Evolutionary conservation across 1,284 basidiomycete genomes (phyloP), one percentile per base, ranked within the genome.

Genomic region (Cutaneotrichosporon cavernicola): DNA sequence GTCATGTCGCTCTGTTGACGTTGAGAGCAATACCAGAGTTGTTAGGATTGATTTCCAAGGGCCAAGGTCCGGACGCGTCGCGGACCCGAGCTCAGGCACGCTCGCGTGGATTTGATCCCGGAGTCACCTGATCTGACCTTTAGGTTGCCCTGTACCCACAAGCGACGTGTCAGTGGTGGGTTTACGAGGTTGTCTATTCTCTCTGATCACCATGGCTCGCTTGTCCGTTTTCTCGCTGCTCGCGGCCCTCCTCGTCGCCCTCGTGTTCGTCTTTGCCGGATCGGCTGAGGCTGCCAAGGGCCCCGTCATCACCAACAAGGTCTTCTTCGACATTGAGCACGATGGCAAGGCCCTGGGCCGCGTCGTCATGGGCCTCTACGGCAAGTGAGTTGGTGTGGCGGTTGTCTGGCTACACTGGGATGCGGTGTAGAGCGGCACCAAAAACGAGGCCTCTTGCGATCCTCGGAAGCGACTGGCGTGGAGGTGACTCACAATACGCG

Each of bases 281-380:
- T 61, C 69, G 26, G 76, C 70, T 9, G 72, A 79, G 56, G 79
- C 80, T 6, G 69, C 75, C 62, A 81, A 81, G 68, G 78, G 80
- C 18, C 93, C 93, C 18, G 88, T 86, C 82, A 88, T 97, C 75
- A 95, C 93, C 58, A 83, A 91, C 86, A 92, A 90, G 82, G 76
- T 97, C 74, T 97, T 88, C 85, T 97, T 97, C 75, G 93, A 97
- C 81, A 89, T 97, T 67, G 88, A 90, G 73, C 92, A 96, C 81
- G 92, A 91, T 34, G 91, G 89, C 78, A 84, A 90, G 80, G 83
- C 87, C 57, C 66, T 97, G 40, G 94, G 94, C 65, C 87, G 92
- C 67, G 84, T 95, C 72, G 86, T 86, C 47, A 87, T 94, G 72
- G 92, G 91, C 73, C 86, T 96, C 53, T 94, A 90, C 74, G 92